These are phyloP conservation scores for Arthrobotrys sinensis DNA, from an alignment of 2,329 filamentous ascomycete species.

Conservation along the genomic window DNA sequence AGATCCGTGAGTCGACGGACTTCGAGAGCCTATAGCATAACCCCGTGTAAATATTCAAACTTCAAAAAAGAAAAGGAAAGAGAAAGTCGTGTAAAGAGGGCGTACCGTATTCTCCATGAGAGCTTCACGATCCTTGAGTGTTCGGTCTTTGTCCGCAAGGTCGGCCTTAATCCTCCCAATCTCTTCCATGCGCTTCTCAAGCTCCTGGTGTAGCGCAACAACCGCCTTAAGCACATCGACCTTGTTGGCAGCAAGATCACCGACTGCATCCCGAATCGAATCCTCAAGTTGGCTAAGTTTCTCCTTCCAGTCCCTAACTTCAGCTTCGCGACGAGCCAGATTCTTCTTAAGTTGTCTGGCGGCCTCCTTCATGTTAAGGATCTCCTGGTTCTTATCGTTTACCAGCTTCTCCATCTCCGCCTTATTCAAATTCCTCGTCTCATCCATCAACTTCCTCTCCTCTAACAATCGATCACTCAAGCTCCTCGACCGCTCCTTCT, in stretches of 20 bases:
- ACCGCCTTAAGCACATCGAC: conserved; percentile 89
- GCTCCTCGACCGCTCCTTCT: conserved; percentile 78
- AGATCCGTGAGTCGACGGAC: conserved; percentile 86
- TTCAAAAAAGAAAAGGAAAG: background rate
- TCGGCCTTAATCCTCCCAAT: conserved; percentile 83
- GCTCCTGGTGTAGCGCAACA: conserved; percentile 86
- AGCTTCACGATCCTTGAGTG: conserved; percentile 89
- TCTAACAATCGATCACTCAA: conserved; percentile 64
- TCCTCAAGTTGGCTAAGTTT: conserved; percentile 90
- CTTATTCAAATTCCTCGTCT: conserved; percentile 78
- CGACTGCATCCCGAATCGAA: conserved; percentile 86
- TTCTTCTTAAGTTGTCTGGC: conserved; percentile 84
- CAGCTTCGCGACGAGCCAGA: conserved; percentile 85
- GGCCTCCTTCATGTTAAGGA: conserved; percentile 86
- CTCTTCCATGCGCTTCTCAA: conserved; percentile 86
- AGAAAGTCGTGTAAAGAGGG: background rate
- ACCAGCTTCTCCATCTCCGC: conserved; percentile 94
- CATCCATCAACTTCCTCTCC: conserved; percentile 88
- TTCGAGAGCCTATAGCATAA: conserved; percentile 82
- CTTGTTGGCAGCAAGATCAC: conserved; percentile 87
- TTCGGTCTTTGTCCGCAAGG: conserved; percentile 88
- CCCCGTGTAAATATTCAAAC: conserved; percentile 24
- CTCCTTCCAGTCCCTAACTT: conserved; percentile 92
- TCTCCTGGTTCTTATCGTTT: conserved; percentile 90
- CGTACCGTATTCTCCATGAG: conserved; percentile 76